These are phyloP conservation scores for Mallotus japonicus DNA, from an alignment of 441 rosid species.

Conservation along the genomic window DNA sequence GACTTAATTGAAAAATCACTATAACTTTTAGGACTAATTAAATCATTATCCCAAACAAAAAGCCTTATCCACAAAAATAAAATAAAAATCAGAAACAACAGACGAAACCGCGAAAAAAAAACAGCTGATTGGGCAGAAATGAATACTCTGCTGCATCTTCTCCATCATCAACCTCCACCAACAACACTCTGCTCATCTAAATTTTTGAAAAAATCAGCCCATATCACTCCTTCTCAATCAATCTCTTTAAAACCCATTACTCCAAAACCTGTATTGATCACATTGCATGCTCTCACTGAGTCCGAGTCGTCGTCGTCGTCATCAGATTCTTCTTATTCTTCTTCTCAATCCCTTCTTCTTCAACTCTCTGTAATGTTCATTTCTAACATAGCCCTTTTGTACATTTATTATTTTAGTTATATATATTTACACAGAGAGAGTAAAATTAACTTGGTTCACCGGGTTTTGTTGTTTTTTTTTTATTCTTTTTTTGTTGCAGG, in stretches of 20 bases:
- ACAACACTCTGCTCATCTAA: constrained; percentile 20
- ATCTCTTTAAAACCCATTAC: constrained; percentile 30
- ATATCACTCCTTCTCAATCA: constrained; percentile 13
- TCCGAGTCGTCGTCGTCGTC: too few species aligned
- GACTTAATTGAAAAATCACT: too few species aligned
- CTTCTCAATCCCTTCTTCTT: constrained; percentile 48
- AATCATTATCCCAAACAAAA: too few species aligned
- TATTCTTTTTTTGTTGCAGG: constrained; percentile 43
- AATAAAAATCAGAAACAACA: not conserved
- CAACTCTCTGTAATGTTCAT: constrained; percentile 54
- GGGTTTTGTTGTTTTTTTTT: not conserved
- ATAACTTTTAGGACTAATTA: too few species aligned
- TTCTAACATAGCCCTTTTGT: not conserved
- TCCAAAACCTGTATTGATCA: constrained; percentile 32
- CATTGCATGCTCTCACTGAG: constrained; percentile 57
- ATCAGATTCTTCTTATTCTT: constrained; percentile 44
- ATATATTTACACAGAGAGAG: too few species aligned
- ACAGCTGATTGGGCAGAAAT: constrained; percentile 11
- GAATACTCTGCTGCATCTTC: constrained; percentile 38
- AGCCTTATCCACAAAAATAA: not conserved
- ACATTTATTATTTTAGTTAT: not conserved
- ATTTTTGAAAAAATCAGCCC: constrained; percentile 28
- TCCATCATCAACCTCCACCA: constrained; percentile 38
- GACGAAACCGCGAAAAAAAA: not conserved
- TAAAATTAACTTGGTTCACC: too few species aligned